Conservation (phyloP, 108 stramenopile species). For the Cylindrotheca closterium region DNA sequence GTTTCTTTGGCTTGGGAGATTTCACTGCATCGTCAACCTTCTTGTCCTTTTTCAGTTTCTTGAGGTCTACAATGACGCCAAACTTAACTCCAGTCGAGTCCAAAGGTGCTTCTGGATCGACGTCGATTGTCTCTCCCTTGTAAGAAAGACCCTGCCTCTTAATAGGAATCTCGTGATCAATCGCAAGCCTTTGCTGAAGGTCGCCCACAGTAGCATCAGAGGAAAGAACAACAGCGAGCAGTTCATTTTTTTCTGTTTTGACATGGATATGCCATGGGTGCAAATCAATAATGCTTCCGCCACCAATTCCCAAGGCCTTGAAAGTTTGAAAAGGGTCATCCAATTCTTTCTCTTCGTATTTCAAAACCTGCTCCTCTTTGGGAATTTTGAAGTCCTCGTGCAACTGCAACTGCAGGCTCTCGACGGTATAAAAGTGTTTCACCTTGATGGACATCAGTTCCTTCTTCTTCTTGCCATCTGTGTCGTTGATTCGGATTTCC, state of each 20-base stretch:
- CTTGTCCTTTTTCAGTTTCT: no score
- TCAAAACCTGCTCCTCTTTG: constrained; percentile 43
- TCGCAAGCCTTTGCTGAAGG: constrained; percentile 20
- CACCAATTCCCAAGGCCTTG: constrained; percentile 5
- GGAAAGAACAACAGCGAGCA: neutral
- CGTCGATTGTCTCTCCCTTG: constrained; percentile 4
- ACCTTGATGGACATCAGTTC: constrained; percentile 7
- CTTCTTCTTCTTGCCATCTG: neutral
- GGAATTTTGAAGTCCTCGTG: constrained; percentile 13
- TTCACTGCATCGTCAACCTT: no score
- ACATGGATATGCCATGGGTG: constrained; percentile 24
- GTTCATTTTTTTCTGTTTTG: constrained; percentile 2
- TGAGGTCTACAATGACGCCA: no score
- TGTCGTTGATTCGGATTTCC: neutral
- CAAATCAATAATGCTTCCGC: constrained; percentile 13
- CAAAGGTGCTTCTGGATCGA: constrained; percentile 18
- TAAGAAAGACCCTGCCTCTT: constrained; percentile 11
- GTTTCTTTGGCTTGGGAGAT: no score
- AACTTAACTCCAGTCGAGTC: no score
- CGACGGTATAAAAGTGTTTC: constrained; percentile 5
- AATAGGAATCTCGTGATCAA: neutral
- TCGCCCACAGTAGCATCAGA: constrained; percentile 9
- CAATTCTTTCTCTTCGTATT: constrained; percentile 58
- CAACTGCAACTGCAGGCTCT: constrained; percentile 13
- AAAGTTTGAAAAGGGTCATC: constrained; percentile 8